Evolutionary conservation across 1,284 basidiomycete species (phyloP), one percentile per base, ranked within the genome.

Genomic region (Heterobasidion parviporum): DNA sequence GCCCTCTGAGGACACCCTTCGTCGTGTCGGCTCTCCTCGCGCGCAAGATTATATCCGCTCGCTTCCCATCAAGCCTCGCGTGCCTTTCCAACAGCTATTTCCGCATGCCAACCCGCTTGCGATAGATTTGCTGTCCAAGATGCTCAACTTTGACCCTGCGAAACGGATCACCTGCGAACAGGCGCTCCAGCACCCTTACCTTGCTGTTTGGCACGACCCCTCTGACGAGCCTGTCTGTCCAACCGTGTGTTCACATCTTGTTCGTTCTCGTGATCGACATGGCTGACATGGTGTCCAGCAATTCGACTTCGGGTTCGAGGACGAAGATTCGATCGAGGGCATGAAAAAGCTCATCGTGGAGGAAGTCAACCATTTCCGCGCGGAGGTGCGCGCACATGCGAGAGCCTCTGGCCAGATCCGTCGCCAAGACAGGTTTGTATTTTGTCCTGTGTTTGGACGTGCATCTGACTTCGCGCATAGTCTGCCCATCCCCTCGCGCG

Each of bases 41-140:
- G 94, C 94, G 0, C 94, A 97, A 78, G 94, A 97, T 65, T 99
- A 99, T 71, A 99, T 99, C 67, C 89, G 97, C 52, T 97, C 94
- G 10, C 80, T 99, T 10, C 97, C 97, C 15, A 98, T 94, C 79
- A 95, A 95, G 71, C 92, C 94, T 15, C 85, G 91, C 18, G 89
- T 99, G 35, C 89, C 92, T 0, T 98, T 98, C 75, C 79, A 85
- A 47, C 88, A 87, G 35, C 79, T 99, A 36, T 99, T 94, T 75
- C 96, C 96, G 0, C 81, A 89, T 52, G 97, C 95, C 4, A 96
- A 97, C 67, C 93, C 94, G 0, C 78, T 92, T 16, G 95, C 96
- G 1, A 89, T 98, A 62, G 96, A 99, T 70, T 79, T 99, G 16
- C 80, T 99, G 53, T 83, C 87, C 44, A 88, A 93, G 68, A 85